phyloP scores from a whole-genome alignment of 176 grass and related monocot species.

The Triticum turgidum region DNA sequence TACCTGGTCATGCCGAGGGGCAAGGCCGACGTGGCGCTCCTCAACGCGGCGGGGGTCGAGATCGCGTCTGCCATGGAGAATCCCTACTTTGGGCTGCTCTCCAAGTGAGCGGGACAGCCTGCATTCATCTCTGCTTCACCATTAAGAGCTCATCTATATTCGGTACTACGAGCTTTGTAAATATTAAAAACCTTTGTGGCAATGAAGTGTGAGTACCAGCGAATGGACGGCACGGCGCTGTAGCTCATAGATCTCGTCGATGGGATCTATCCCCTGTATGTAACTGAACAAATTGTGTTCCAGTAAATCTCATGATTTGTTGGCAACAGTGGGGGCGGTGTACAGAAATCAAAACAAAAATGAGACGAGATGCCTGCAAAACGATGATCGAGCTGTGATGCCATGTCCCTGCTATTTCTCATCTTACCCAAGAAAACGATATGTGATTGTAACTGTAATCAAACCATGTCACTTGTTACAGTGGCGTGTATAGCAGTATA shows the following conservation, averaged over 20 bases:
- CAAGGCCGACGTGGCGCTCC: slow-evolving; percentile 42
- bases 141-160: background rate
- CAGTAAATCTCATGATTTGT: background rate
- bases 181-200: background rate
- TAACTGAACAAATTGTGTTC: background rate
- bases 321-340: background rate
- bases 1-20: slow-evolving; percentile 60
- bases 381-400: background rate
- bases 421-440: background rate
- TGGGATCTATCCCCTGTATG: background rate
- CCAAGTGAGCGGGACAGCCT: slow-evolving; percentile 38
- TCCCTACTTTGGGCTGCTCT: slow-evolving; percentile 78
- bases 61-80: slow-evolving; percentile 67
- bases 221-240: slow-evolving; percentile 5
- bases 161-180: slow-evolving; percentile 3
- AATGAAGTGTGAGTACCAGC: background rate
- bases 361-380: background rate
- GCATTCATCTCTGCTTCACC: background rate
- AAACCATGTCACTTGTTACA: background rate
- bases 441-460: background rate
- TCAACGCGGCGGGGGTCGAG: slow-evolving; percentile 42
- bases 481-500: background rate
- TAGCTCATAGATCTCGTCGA: slow-evolving; percentile 1
- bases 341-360: background rate
- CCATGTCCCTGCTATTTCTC: background rate